These are phyloP conservation scores for Megacollybia platyphylla DNA, from an alignment of 1,284 basidiomycete genomes.

Conservation along the genomic window DNA sequence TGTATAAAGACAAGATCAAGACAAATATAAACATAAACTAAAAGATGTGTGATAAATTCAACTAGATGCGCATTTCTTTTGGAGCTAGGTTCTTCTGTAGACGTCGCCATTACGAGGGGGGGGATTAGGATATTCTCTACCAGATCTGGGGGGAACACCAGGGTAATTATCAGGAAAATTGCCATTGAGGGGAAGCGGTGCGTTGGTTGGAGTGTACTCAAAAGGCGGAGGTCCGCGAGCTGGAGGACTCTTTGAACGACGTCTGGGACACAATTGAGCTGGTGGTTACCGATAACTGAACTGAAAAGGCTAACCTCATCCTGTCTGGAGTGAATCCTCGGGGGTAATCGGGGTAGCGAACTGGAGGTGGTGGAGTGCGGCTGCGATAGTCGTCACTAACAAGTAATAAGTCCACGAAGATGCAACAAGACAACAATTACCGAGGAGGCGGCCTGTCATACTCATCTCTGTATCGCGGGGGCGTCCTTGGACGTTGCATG, in stretches of 20 bases:
- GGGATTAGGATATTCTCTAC: not conserved
- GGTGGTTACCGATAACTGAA: slow-evolving; percentile 3
- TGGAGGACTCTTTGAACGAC: slow-evolving; percentile 58
- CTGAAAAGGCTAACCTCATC: slow-evolving; percentile 9
- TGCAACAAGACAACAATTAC: slow-evolving; percentile 19
- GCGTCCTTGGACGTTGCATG: slow-evolving; percentile 36
- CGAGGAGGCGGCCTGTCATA: slow-evolving; percentile 34
- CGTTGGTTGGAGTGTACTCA: slow-evolving; percentile 9
- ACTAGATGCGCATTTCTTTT: not conserved
- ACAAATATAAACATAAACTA: not conserved
- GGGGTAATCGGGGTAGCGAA: slow-evolving; percentile 47
- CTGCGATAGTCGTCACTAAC: slow-evolving; percentile 38
- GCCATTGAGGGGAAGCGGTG: slow-evolving; percentile 6
- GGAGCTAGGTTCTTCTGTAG: not conserved
- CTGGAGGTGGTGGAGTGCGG: slow-evolving; percentile 35
- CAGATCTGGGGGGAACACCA: not conserved
- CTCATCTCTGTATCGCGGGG: slow-evolving; percentile 47
- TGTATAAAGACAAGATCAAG: not conserved
- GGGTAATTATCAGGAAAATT: not conserved
- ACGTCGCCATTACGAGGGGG: not conserved
- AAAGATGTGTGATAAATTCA: not conserved
- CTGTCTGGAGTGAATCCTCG: slow-evolving; percentile 34
- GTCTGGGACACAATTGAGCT: slow-evolving; percentile 22
- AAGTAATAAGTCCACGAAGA: not conserved
- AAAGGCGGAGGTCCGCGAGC: not conserved